Base-by-base conservation (phyloP, 2,329 filamentous ascomycete genomes). In the Macroventuria anomochaeta region DNA sequence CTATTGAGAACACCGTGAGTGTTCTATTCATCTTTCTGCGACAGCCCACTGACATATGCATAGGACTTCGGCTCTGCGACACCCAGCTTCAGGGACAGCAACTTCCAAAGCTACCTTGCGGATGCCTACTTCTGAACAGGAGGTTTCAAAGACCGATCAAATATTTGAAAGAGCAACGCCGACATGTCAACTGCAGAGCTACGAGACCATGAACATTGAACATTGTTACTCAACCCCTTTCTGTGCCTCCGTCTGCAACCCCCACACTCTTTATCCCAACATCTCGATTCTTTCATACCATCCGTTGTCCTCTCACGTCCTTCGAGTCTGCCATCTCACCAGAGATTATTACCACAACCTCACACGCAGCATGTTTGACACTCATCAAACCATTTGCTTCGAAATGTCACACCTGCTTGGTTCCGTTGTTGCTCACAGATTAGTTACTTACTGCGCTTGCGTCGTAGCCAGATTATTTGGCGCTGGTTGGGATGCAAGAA, bases 71-170 rank as follows among this genome's bases (percentile, higher is more conserved):
- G 76, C 1, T 48, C 51, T 41, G 80, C 76, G 3, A 81, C 74
- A 52, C 79, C 81, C 40, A 78, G 79, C 4, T 81, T 82, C 53
- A 77, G 77, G 57, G 76, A 82, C 59, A 62, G 57, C 1, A 78
- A 77, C n/a, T 81, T 80, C 55, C 60, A 69, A n/a, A 73, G 43
- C 3, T 82, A 83, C 59, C 59, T 84, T n/a, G 68, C 52, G 0
- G 43, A 68, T 31, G 67, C 67, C 7, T 55, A 31, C 26, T 55
- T 55, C 12, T 55, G 20, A 49, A 34, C 10, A n/a, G n/a, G n/a
- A n/a, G n/a, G n/a, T n/a, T n/a, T n/a, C n/a, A n/a, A n/a, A n/a
- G n/a, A n/a, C n/a, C n/a, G n/a, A n/a, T n/a, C n/a, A n/a, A n/a
- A n/a, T n/a, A n/a, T n/a, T n/a, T n/a, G n/a, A n/a, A n/a, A n/a